Base-by-base conservation (phyloP, 306 rosid species). In the Castanea mollissima region DNA sequence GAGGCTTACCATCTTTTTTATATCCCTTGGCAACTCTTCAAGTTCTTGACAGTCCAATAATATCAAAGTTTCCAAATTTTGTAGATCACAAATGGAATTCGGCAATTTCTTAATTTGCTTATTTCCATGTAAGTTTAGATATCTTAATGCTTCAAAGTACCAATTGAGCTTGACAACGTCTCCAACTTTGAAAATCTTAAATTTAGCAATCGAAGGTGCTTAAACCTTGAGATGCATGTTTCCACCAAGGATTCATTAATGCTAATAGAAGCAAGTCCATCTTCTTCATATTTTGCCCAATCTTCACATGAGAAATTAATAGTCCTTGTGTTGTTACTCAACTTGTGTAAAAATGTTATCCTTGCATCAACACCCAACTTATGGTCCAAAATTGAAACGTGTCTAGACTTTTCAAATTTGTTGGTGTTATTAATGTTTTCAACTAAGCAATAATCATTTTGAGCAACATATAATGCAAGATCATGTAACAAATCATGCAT, bases 61-160 rank as follows among this genome's bases (percentile, higher is more conserved):
- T 16, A 41, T 18, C 63, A 84, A 72, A 14, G 64, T 57, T 31
- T 82, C 77, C 78, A 84, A 74, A 38, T 64, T 82, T 32, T 13
- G 85, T 31, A 84, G 81, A 52, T 58, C 55, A 29, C 86, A 84
- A 55, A 76, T 59, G 56, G 81, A 84, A 56, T 55, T n/a, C 0
- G 87, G 88, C 35, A 74, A 77, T 52, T 62, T 74, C 44, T n/a
- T 34, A 3, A 74, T 51, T n/a, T 3, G 8, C 2, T 3, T 1
- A 60, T 78, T 83, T 19, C 9, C 4, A 0, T 59, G 9, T 20
- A 74, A 59, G 56, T 58, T 6, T 6, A 83, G 76, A 75, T 74
- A 55, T 75, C 85, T 82, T 73, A 41, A 19, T 34, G 73, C 35
- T 21, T 84, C 69, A 80, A 46, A 3, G 54, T 35, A 9, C 70